phyloP scores from a whole-genome alignment of 495 filamentous ascomycete species.

The Neurospora tetraspora region DNA sequence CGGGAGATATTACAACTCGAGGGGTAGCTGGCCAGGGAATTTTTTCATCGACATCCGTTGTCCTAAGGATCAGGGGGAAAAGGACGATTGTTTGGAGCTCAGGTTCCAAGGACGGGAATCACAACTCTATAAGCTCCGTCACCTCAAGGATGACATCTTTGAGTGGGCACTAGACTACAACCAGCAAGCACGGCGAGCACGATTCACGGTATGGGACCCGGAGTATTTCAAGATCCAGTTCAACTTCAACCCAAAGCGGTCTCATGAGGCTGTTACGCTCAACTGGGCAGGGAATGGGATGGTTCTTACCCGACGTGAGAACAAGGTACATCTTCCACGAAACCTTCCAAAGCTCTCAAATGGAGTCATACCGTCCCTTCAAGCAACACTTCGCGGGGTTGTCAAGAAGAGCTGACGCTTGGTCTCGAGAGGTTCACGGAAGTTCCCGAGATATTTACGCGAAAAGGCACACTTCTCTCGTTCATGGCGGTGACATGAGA shows the following conservation, averaged over 20 bases:
- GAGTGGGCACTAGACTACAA: too few relatives aligned
- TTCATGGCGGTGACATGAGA: background rate
- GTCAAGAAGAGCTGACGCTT: background rate
- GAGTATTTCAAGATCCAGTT: background rate
- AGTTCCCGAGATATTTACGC: background rate
- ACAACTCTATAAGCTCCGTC: conserved; percentile 5
- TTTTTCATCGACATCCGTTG: conserved; percentile 6
- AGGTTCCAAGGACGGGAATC: conserved; percentile 3
- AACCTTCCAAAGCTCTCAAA: too few relatives aligned
- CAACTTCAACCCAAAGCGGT: background rate
- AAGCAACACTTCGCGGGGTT: background rate
- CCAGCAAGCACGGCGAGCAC: too few relatives aligned
- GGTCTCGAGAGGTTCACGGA: background rate
- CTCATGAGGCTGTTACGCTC: too few relatives aligned
- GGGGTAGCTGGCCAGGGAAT: background rate
- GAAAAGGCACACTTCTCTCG: background rate
- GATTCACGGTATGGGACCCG: background rate
- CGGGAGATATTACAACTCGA: background rate
- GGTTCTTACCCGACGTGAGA: too few relatives aligned
- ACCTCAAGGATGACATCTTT: background rate
- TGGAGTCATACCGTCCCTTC: background rate
- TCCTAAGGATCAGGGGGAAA: background rate
- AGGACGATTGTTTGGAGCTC: background rate
- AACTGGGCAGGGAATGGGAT: too few relatives aligned
- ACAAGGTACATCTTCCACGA: too few relatives aligned